phyloP scores from a whole-genome alignment of 306 rosid species.

The Phaseolus lunatus region DNA sequence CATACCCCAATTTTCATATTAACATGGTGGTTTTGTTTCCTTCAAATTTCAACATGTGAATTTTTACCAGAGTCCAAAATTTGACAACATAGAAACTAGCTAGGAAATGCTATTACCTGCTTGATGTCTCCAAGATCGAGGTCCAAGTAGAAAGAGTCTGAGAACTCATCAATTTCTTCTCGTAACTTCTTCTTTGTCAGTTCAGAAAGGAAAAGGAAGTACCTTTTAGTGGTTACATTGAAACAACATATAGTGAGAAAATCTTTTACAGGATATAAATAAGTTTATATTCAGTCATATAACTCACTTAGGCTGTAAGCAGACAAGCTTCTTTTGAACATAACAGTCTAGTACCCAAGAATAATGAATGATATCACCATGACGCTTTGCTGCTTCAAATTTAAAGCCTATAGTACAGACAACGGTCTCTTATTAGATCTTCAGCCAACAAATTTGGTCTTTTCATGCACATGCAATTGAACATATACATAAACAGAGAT shows the following conservation, averaged over 20 bases:
- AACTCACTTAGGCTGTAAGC: conserved; percentile 83
- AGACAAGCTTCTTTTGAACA: conserved; percentile 68
- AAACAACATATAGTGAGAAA: conserved; percentile 42
- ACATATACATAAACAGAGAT: neutral
- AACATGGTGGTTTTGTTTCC: conserved; percentile 10
- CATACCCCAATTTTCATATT: neutral
- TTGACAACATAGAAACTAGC: conserved; percentile 8
- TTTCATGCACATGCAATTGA: neutral
- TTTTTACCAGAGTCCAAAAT: neutral
- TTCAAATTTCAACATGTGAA: neutral
- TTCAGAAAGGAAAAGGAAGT: conserved; percentile 78
- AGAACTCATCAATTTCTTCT: conserved; percentile 88
- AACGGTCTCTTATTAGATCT: conserved; percentile 37
- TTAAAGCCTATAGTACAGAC: conserved; percentile 80
- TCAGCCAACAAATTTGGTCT: conserved; percentile 26
- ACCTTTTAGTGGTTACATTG: conserved; percentile 55
- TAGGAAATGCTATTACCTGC: conserved; percentile 60
- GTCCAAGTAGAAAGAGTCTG: conserved; percentile 85
- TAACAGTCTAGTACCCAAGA: conserved; percentile 84
- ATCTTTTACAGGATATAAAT: conserved; percentile 23
- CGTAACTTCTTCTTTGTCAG: conserved; percentile 73
- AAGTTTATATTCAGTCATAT: conserved; percentile 33
- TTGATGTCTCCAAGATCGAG: conserved; percentile 74
- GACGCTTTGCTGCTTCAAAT: conserved; percentile 81
- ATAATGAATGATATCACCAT: conserved; percentile 81